A percentile compares a stretch with the other conserved stretches of the same genome.
Conservation (phyloP, 1,284 basidiomycete species). For the Caloboletus firmus region DNA sequence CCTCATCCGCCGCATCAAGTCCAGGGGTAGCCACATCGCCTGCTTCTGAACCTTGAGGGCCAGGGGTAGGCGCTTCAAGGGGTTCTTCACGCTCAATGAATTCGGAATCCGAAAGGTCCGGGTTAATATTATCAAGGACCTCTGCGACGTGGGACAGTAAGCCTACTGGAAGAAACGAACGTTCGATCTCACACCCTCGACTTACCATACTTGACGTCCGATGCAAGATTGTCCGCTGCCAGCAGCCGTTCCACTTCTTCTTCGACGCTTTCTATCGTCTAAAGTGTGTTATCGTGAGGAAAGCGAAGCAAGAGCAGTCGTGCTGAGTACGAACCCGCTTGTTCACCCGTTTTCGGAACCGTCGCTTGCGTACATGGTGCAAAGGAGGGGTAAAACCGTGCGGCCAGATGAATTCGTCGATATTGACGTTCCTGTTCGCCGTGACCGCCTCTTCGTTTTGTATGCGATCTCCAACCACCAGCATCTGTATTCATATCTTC, state of each 20-base stretch:
- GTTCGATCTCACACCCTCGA: not conserved
- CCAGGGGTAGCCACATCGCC: constrained; percentile 62
- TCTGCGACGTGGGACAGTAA: constrained; percentile 42
- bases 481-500: constrained; percentile 57
- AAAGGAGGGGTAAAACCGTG: constrained; percentile 96
- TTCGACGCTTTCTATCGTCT: constrained; percentile 97
- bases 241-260: constrained; percentile 93
- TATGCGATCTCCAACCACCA: constrained; percentile 80
- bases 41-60: constrained; percentile 54
- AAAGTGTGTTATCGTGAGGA: constrained; percentile 8
- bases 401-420: constrained; percentile 97
- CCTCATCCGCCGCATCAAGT: constrained; percentile 54
- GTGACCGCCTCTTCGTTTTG: constrained; percentile 62
- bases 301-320: not conserved
- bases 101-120: constrained; percentile 84
- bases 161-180: not conserved
- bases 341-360: constrained; percentile 90
- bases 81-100: constrained; percentile 69
- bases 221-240: constrained; percentile 81
- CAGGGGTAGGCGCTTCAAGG: constrained; percentile 64
- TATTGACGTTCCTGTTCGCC: constrained; percentile 72
- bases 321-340: constrained; percentile 55
- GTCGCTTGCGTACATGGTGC: constrained; percentile 86
- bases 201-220: constrained; percentile 76
- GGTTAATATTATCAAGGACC: constrained; percentile 81